A percentile compares a stretch with the other conserved stretches of the same genome.
Evolutionary conservation across 2,329 filamentous ascomycete species (phyloP).

Genomic region (Phaeophleospora eucalypticola): DNA sequence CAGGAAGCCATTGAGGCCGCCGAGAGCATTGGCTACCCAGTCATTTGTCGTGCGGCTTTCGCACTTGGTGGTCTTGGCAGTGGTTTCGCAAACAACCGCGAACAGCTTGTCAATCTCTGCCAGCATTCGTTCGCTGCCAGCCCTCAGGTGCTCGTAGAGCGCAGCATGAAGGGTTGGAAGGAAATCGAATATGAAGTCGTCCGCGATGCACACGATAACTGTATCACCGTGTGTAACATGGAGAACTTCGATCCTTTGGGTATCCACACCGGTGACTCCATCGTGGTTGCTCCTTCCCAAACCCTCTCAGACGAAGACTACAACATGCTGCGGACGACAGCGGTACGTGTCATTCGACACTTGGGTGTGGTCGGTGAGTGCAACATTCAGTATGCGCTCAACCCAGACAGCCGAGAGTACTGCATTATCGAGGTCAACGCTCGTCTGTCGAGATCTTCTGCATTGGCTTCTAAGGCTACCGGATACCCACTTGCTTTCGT

Average conservation of each 20-base stretch:
- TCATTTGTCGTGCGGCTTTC: slow-evolving; percentile 95
- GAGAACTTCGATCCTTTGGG: slow-evolving; percentile 98
- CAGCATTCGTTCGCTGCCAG: slow-evolving; percentile 92
- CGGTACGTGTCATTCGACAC: slow-evolving; percentile 94
- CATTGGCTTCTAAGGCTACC: slow-evolving; percentile 92
- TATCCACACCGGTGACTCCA: slow-evolving; percentile 96
- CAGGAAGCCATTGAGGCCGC: slow-evolving; percentile 87
- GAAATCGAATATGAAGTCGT: slow-evolving; percentile 99
- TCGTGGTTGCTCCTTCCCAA: slow-evolving; percentile 95
- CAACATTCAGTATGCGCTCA: slow-evolving; percentile 97
- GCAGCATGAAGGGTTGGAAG: slow-evolving; percentile 99
- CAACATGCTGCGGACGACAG: slow-evolving; percentile 96
- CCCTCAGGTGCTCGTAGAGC: slow-evolving; percentile 92
- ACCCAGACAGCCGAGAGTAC: slow-evolving; percentile 92
- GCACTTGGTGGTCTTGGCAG: slow-evolving; percentile 91
- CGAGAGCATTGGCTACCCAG: slow-evolving; percentile 88
- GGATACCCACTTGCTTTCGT: slow-evolving; percentile 96
- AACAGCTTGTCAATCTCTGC: slow-evolving; percentile 80
- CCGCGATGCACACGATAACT: slow-evolving; percentile 91
- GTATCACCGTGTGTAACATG: slow-evolving; percentile 99
- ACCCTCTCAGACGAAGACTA: slow-evolving; percentile 97
- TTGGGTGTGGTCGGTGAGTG: slow-evolving; percentile 97
- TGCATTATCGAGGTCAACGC: slow-evolving; percentile 99
- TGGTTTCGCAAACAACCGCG: slow-evolving; percentile 87
- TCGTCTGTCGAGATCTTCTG: slow-evolving; percentile 89